Base-by-base conservation (phyloP, 2,329 filamentous ascomycete species). In the Exophiala lecanii-corni region DNA sequence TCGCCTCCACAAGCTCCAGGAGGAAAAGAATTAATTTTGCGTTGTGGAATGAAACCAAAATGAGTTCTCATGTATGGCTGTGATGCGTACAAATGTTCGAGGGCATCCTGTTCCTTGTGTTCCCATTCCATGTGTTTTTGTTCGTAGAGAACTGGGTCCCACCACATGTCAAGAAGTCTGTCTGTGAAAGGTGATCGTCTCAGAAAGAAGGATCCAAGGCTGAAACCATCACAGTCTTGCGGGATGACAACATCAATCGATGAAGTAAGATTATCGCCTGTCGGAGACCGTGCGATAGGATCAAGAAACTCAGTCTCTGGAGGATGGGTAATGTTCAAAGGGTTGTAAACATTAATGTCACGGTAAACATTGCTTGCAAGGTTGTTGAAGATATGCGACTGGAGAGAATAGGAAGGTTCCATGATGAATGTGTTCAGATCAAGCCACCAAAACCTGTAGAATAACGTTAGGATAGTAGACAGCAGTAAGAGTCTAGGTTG, bases 41-140 rank as follows among this genome's bases (percentile, higher is more conserved):
- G 84, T 64, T 97, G 91, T 0, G 86, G 84, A 35, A 96, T 75
- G 67, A 98, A 98, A 3, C 81, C 91, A 2, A 89, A 82, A 57
- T 92, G 86, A 43, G 86, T 81, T 46, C 92, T 81, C 41, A 97
- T 81, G 89, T 92, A 98, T 1, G 92, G 87, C 62, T 97, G 91
- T 42, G 84, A 84, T 44, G 75, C 78, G 69, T 98, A 98, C 50
- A 98, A 74, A 67, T 94, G 85, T 68, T 96, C 89, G 31, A 98
- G 71, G 2, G 89, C 88, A 61, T 97, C 89, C 67, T 98, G 92
- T 65, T 98, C 92, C 64, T 97, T 97, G 72, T 98, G 92, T 60
- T 92, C 89, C 92, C 92, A 98, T 50, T 92, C 79, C 89, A 96
- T 96, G 64, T 98, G 92, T 62, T 89, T 94, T 68, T 98, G 92